Percentiles rank a stretch among this genome's conserved stretches.
These are phyloP conservation scores for Colletotrichum chlorophyti DNA, from an alignment of 2,329 filamentous ascomycete genomes.

Conservation along the genomic window DNA sequence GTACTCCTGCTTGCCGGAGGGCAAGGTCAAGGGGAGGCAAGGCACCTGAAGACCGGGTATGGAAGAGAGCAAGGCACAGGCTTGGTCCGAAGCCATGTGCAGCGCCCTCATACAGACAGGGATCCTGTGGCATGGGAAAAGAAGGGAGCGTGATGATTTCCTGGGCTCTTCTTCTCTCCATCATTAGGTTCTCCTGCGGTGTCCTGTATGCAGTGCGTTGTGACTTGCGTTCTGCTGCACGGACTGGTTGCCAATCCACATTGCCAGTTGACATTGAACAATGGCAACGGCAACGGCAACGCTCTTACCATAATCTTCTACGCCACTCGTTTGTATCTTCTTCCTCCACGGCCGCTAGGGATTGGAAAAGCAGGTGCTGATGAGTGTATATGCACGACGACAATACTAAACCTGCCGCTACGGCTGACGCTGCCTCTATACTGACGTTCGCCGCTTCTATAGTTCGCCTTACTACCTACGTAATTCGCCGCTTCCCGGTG, in stretches of 20 bases:
- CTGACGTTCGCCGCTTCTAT: neutral
- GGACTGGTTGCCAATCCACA: too few species aligned
- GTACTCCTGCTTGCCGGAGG: neutral
- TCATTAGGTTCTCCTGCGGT: too few species aligned
- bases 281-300: neutral
- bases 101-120: conserved; percentile 15
- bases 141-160: conserved; percentile 8
- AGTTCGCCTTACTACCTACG: neutral
- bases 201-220: too few species aligned
- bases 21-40: conserved; percentile 9
- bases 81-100: conserved; percentile 26
- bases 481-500: conserved; percentile 8
- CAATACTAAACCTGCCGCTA: conserved; percentile 11
- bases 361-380: neutral
- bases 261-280: too few species aligned
- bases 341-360: neutral
- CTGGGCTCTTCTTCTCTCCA: neutral
- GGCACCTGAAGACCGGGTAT: neutral
- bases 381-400: neutral
- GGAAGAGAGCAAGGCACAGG: conserved; percentile 3
- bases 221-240: too few species aligned
- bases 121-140: conserved; percentile 26
- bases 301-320: neutral
- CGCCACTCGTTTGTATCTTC: neutral
- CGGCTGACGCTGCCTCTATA: too few species aligned